Evolutionary conservation across 2,329 filamentous ascomycete species (phyloP), one percentile per base, ranked within the genome.

Genomic region (Rutstroemia sp.): DNA sequence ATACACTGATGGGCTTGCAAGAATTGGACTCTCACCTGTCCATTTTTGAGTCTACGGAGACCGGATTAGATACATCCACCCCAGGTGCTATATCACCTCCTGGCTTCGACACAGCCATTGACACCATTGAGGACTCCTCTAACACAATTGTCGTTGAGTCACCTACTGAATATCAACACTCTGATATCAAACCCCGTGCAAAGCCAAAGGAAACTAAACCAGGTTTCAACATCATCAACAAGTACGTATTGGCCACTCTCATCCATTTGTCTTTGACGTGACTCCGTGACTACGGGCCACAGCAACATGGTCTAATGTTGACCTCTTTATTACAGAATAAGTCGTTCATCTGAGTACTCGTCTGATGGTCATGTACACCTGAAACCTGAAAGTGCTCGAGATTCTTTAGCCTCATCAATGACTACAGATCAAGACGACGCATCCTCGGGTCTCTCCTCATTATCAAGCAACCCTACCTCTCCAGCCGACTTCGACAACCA

Each of bases 381-480:
- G 38, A 67, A 65, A 60, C 59, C 66, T 55, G 65, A 69, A 61
- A 68, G 65, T 54, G 67, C 61, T 59, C 66, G 65, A 63, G 73
- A 67, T 42, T 80, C 78, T 38, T 72, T 79, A 60, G 72, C 73
- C 47, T 83, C 81, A 14, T 80, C 80, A n/a, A 71, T 77, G 57
- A 61, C 77, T 34, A 79, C 80, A 59, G 80, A 84, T 56, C 70
- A 75, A 25, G 83, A 69, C 25, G 68, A 70, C 51, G 63, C 27
- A 48, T 65, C 79, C 49, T 83, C 81, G 23, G 70, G 73, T 17
- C 74, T 75, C n/a, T 78, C 79, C 7, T 77, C 76, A 4, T 67
- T 73, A 40, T 84, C 81, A 61, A 86, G 83, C 70, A 83, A 85
- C 70, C 81, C 80, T 58, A 85, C 82, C 49, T 86, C 82, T 45